Conservation (phyloP, 129 eudicot genomes). For the Lactuca sativa region DNA sequence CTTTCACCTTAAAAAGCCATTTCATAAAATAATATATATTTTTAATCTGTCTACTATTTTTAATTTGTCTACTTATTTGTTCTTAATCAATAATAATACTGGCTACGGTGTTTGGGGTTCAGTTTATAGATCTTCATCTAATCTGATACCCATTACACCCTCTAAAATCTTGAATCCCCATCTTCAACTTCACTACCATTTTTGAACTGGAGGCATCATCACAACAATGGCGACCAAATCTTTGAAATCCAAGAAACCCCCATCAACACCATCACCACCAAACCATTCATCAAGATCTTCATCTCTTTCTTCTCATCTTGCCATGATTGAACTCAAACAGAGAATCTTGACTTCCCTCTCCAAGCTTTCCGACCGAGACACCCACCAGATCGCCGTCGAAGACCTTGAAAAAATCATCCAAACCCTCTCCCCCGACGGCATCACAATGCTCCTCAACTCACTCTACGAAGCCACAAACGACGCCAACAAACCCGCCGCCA, state of each 20-base stretch:
- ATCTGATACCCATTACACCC: neutral
- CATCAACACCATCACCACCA: slow-evolving; percentile 34
- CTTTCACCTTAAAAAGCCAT: neutral
- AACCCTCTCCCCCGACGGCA: slow-evolving; percentile 70
- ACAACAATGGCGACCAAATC: slow-evolving; percentile 35
- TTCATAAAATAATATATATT: neutral
- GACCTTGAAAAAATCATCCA: slow-evolving; percentile 80
- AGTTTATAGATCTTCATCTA: slow-evolving; percentile 13
- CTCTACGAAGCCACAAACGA: slow-evolving; percentile 66
- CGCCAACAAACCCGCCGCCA: slow-evolving; percentile 64
- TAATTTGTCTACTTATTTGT: neutral
- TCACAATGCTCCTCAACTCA: slow-evolving; percentile 81
- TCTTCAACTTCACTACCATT: slow-evolving; percentile 1
- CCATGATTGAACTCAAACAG: slow-evolving; percentile 92
- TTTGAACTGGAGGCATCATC: slow-evolving; percentile 17
- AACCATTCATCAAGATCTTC: slow-evolving; percentile 40
- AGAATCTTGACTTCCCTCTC: slow-evolving; percentile 66
- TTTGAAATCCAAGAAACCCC: slow-evolving; percentile 35
- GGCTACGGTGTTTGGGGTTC: slow-evolving; percentile 11
- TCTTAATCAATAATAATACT: neutral
- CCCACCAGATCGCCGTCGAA: slow-evolving; percentile 95
- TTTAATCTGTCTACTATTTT: neutral
- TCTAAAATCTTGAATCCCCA: slow-evolving; percentile 16
- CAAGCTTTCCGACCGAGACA: slow-evolving; percentile 88
- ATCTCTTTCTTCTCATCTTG: slow-evolving; percentile 68